Evolutionary conservation across 441 rosid genomes (phyloP), one percentile per base, ranked within the genome.

Genomic region (Bocquillonia castaneifolia): DNA sequence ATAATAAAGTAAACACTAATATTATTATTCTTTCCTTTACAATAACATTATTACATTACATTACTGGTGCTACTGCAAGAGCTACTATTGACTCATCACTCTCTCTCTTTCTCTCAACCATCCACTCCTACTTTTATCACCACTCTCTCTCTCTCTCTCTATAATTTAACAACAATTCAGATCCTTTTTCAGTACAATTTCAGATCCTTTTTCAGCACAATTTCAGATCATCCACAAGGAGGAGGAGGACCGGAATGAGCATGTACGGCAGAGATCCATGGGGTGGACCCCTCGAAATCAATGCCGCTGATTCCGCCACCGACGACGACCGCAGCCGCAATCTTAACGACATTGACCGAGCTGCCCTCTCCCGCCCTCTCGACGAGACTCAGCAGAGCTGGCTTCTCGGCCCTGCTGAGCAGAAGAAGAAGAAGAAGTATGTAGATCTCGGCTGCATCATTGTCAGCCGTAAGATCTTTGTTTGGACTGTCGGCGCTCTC

Each of bases 251-350:
- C 5, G 40, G 9, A 3, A 42, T 69, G 59, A 85, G 81, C 31
- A 93, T 94, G 99, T 91, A 90, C 80, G 99, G 97, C 0, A 64
- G 97, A 64, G 99, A 94, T 83, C 99, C 97, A 5, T 94, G 99
- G 99, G 96, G 99, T 1, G 99, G 97, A 5, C 96, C 98, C 0
- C 77, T 92, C 61, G 99, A 94, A 86, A 92, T 94, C 39, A 87
- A 91, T 82, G 59, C 96, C 3, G 88, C 93, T 6, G 99, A 92
- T 74, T 94, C 99, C 0, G 99, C 97, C 68, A 92, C 99, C 39
- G 98, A 92, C 84, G 98, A 94, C 56, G 99, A 94, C 70, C 73
- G 97, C 70, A 94, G 97, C 67, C 76, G 99, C 72, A 93, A 91
- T 67, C 77, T 93, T 1, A 85, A 87, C 75, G 99, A 90, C 66